phyloP scores from a whole-genome alignment of 2,329 filamentous ascomycete species.

The Alternaria infectoria region DNA sequence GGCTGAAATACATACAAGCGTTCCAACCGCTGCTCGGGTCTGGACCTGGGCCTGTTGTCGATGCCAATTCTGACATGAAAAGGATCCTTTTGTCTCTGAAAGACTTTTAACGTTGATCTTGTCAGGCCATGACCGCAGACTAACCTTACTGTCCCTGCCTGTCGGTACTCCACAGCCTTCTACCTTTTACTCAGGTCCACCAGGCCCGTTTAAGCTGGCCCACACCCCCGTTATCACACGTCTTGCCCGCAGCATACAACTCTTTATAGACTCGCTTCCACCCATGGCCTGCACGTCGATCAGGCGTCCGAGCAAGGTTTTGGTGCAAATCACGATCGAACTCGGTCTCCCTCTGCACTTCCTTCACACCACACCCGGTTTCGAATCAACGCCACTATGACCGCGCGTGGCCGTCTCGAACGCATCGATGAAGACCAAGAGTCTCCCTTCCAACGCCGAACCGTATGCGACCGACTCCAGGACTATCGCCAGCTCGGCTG shows the following conservation, averaged over 20 bases:
- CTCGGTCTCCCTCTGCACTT: not conserved
- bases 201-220: not conserved
- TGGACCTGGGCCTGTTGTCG: not conserved
- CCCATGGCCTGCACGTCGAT: constrained; percentile 2
- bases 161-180: not conserved
- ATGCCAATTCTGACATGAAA: not conserved
- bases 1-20: not conserved
- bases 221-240: constrained; percentile 3
- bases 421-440: not conserved
- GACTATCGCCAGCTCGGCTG: constrained; percentile 16
- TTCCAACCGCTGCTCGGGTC: not conserved
- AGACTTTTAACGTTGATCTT: not conserved
- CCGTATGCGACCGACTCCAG: constrained; percentile 4
- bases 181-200: constrained; percentile 1
- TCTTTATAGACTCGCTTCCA: constrained; percentile 4
- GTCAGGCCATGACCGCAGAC: not conserved
- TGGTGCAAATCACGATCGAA: not conserved
- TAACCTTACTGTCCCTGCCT: not conserved
- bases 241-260: not conserved
- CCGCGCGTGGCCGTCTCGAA: not conserved
- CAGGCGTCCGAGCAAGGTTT: not conserved
- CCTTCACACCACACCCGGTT: not conserved
- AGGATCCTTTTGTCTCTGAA: not conserved
- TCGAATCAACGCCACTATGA: constrained; percentile 1
- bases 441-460: not conserved